Base-by-base conservation (phyloP, 1,284 basidiomycete genomes). In the Cutaneotrichosporon sp. region DNA sequence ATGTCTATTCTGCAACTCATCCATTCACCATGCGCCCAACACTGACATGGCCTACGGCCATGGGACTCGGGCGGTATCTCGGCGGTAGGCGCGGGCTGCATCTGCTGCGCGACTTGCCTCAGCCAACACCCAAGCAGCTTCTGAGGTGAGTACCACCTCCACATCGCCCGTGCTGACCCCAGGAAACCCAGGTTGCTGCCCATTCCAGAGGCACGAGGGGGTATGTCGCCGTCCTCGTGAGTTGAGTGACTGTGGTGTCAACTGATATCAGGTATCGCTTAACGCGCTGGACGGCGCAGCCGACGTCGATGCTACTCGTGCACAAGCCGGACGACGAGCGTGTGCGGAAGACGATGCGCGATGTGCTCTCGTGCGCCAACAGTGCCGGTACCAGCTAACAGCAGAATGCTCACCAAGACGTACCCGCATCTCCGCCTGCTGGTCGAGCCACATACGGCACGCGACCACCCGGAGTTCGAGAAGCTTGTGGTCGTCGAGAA, bases 261-360 rank as follows among this genome's bases (percentile, higher is more conserved):
- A 11, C 58, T 55, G 36, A 55, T 29, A 20, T 6, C 27, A 72
- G 72, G 11, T 73, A 74, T 43, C 68, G 67, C 8, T 51, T 72
- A 8, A 70, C 71, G 14, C 61, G 59, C 58, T 78, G 77, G 77
- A 71, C 70, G 0, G 51, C 63, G 1, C 63, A 62, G 13, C 77
- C 77, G 4, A 69, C 70, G 9, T 82, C 79, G 16, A 63, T 84
- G 25, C 74, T 85, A n/a, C 69, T 84, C 9, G 76, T 84, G 27
- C 82, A 82, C 65, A 84, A 85, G 66, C 74, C 72, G 3, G 64
- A 81, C 50, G 83, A 84, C 64, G 65, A 72, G 20, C 68, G 78
- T 1, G 81, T 82, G 1, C 72, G 71, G 1, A 59, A 65, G 13
- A 81, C 83, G 1, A 79, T 83, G 72, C 67, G 72, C 6, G 63